These are phyloP conservation scores for Penicillium sp. DNA, from an alignment of 2,329 filamentous ascomycete species.

Conservation along the genomic window DNA sequence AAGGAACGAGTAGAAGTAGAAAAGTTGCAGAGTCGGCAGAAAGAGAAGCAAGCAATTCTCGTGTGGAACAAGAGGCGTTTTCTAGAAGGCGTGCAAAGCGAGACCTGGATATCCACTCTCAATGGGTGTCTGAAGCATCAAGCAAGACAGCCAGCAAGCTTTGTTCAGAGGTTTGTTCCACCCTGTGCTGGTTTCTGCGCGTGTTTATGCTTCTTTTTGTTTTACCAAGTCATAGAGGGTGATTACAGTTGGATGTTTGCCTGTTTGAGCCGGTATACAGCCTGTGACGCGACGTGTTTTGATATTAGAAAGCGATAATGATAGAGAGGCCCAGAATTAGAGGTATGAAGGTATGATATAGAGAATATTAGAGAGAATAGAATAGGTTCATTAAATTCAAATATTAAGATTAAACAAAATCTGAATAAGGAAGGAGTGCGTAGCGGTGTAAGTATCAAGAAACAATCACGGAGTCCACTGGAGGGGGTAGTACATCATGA, in stretches of 20 bases:
- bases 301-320: not conserved
- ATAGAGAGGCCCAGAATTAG: not conserved
- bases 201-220: constrained; percentile 10
- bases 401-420: not conserved
- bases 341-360: not conserved
- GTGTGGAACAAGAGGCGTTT: constrained; percentile 29
- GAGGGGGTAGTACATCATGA: not conserved
- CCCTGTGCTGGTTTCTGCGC: not conserved
- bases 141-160: constrained; percentile 31
- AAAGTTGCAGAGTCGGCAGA: not conserved
- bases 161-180: constrained; percentile 34
- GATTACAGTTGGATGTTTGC: constrained; percentile 29
- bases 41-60: constrained; percentile 20
- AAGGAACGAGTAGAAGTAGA: constrained; percentile 1
- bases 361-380: not conserved
- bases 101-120: constrained; percentile 15
- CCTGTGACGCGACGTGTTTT: not conserved
- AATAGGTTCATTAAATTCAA: not conserved
- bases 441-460: constrained; percentile 28
- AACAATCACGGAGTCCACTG: not conserved
- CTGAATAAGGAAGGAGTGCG: not conserved
- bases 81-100: constrained; percentile 36
- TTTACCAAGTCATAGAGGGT: constrained; percentile 17
- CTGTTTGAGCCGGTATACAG: constrained; percentile 23
- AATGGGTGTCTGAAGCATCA: constrained; percentile 23